Conservation (phyloP, 208 protist genomes). For the Endotrypanum monterogeii region DNA sequence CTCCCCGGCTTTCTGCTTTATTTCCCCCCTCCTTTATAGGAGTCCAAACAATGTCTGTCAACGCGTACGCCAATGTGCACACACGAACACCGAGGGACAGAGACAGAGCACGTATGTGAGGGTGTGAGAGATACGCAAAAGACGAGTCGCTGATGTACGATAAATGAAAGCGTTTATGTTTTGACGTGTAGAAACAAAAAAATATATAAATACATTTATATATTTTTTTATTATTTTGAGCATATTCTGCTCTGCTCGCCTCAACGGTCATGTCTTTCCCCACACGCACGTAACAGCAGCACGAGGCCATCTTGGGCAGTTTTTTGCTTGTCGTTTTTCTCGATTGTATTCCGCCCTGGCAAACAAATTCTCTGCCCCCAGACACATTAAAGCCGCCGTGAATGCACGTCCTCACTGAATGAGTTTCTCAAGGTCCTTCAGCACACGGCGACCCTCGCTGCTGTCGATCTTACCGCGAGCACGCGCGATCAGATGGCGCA, state of each 20-base stretch:
- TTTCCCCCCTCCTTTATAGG: too few relatives aligned
- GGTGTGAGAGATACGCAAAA: slow-evolving; percentile 1
- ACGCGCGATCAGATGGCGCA: slow-evolving; percentile 53
- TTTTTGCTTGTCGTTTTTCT: background rate
- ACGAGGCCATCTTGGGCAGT: background rate
- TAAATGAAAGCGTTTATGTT: background rate
- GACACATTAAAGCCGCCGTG: background rate
- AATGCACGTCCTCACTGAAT: slow-evolving; percentile 43
- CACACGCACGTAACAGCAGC: background rate
- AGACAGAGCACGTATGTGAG: too few relatives aligned
- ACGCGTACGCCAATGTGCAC: background rate
- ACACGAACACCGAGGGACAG: background rate
- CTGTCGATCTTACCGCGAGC: slow-evolving; percentile 35
- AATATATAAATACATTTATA: too few relatives aligned
- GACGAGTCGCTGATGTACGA: background rate
- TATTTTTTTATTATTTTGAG: too few relatives aligned
- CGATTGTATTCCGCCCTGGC: background rate
- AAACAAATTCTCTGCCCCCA: background rate
- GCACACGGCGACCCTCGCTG: slow-evolving; percentile 35
- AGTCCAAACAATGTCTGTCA: too few relatives aligned
- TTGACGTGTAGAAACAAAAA: background rate
- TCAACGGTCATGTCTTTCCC: background rate
- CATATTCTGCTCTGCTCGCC: background rate
- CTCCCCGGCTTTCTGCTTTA: too few relatives aligned
- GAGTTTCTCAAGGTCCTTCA: slow-evolving; percentile 73